Evolutionary conservation across 768 basidiomycete genomes (phyloP), one percentile per base, ranked within the genome.

Genomic region (Lentinula guzmanii): DNA sequence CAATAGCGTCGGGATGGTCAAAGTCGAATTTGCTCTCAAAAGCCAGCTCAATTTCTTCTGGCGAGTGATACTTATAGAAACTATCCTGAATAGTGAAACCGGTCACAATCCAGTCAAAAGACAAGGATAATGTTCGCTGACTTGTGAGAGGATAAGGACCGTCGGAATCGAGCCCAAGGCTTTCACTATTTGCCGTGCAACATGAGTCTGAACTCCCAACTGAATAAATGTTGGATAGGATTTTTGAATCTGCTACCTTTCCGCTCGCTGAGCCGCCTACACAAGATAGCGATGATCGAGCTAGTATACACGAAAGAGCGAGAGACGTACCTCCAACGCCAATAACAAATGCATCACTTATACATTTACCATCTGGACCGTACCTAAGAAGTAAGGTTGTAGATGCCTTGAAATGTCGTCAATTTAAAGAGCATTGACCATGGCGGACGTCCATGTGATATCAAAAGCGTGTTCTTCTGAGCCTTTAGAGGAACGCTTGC

Each of bases 1-100:
- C 96, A 54, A 98, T 89, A 3, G 95, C 87, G 72, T 91, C 86
- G 10, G 96, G 96, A 66, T 95, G 92, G 69, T 99, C 96, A 65
- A 95, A 90, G 68, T 95, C 93, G 63, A 87, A 81, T 55, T 83
- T 75, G 67, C 87, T 95, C 16, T 84, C 82, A 70, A 93, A 89
- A 0, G 96, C 96, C n/a, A 90, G 78, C 5, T 77, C 81, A 18
- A 93, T 78, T 73, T 98, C 89, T 66, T 95, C 92, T 2, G 83
- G 80, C 3, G 81, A 82, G 67, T 93, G 91, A 51, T 75, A 75
- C 68, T 89, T 92, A 76, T 99, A 99, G 75, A 98, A 99, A 70
- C 91, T 92, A 72, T 98, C 95, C 91, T 95, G 72, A 61, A 18
- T 15, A 28, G 33, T 51, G 45, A 51, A 11, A 42, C 13, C 43